Percentiles rank a stretch among this genome's conserved stretches.
These are phyloP conservation scores for Pseudonectria foliicola DNA, from an alignment of 2,329 filamentous ascomycete genomes.

Conservation along the genomic window DNA sequence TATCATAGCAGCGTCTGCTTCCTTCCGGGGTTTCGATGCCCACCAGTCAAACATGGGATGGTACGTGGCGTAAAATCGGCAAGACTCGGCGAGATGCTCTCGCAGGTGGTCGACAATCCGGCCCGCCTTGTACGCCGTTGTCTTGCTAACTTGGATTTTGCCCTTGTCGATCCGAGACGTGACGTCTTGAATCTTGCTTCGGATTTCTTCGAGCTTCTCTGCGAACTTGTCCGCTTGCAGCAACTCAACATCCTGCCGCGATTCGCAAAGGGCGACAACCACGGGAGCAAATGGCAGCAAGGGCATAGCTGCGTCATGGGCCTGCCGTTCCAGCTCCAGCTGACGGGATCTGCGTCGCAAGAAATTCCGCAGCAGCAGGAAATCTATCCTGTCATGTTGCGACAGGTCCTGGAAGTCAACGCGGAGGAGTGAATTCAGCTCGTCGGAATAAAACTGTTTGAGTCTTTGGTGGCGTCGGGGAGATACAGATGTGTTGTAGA, in stretches of 20 bases:
- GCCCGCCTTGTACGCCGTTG: conserved; percentile 40
- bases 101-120: conserved; percentile 34
- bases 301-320: conserved; percentile 28
- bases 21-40: conserved; percentile 38
- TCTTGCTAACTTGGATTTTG: conserved; percentile 30
- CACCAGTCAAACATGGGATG: conserved; percentile 53
- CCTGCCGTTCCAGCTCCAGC: conserved; percentile 31
- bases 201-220: conserved; percentile 30
- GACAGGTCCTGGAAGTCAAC: conserved; percentile 21
- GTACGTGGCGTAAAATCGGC: conserved; percentile 45
- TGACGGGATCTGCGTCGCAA: conserved; percentile 29
- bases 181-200: conserved; percentile 25
- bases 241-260: conserved; percentile 36
- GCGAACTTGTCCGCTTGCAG: conserved; percentile 38
- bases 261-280: conserved; percentile 40
- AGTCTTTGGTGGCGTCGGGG: conserved; percentile 32
- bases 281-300: conserved; percentile 38
- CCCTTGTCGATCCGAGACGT: conserved; percentile 27
- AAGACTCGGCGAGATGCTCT: conserved; percentile 38
- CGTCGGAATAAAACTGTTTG: conserved; percentile 32
- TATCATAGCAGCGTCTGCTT: conserved; percentile 30
- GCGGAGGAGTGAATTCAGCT: conserved; percentile 27
- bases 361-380: conserved; percentile 42
- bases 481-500: conserved; percentile 43
- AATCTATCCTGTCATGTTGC: conserved; percentile 42